Evolutionary conservation across 140 eudicot genomes (phyloP).

Genomic region (Senecio squalidus): DNA sequence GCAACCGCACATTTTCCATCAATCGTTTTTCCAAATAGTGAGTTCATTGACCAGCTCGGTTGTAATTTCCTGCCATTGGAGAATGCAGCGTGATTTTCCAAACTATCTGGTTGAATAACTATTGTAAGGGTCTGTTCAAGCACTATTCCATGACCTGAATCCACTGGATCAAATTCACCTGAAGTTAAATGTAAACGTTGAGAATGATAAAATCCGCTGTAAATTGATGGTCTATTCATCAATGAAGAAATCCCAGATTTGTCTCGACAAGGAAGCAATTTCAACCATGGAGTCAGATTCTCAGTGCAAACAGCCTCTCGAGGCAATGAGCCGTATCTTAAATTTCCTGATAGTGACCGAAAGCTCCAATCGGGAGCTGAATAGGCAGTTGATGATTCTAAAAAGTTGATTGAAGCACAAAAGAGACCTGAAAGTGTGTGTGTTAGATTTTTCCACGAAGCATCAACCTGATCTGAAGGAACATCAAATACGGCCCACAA

Average conservation of each 20-base stretch:
- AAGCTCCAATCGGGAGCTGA: conserved; percentile 85
- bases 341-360: conserved; percentile 48
- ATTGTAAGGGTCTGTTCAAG: conserved; percentile 88
- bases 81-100: conserved; percentile 24
- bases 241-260: conserved; percentile 81
- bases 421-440: conserved; percentile 98
- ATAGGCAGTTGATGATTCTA: conserved; percentile 83
- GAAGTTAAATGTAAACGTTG: conserved; percentile 80
- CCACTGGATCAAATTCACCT: conserved; percentile 39
- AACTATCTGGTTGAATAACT: conserved; percentile 70
- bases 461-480: conserved; percentile 68
- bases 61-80: conserved; percentile 42
- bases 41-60: conserved; percentile 87
- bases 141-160: conserved; percentile 40
- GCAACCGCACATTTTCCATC: conserved; percentile 74
- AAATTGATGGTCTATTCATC: conserved; percentile 91
- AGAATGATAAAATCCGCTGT: conserved; percentile 90
- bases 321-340: conserved; percentile 88
- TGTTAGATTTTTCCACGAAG: conserved; percentile 88
- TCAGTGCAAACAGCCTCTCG: conserved; percentile 99
- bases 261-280: conserved; percentile 93
- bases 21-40: conserved; percentile 71
- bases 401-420: conserved; percentile 94
- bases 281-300: conserved; percentile 96
- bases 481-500: conserved; percentile 96